These are phyloP conservation scores for Letharia lupina DNA, from an alignment of 495 filamentous ascomycete species.

Conservation along the genomic window DNA sequence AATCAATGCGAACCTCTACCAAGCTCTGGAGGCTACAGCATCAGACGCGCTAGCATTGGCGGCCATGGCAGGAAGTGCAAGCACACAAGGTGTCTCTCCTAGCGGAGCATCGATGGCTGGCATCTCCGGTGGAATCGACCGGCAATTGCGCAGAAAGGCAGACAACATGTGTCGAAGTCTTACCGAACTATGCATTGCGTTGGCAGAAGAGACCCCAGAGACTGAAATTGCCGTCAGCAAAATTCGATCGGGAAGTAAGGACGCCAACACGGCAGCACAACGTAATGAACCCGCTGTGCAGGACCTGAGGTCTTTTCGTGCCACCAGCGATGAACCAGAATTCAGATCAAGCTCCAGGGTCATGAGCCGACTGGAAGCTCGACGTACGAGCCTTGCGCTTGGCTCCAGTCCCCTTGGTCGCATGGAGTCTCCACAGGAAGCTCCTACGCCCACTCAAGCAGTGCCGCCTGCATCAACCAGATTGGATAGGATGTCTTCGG, in stretches of 20 bases:
- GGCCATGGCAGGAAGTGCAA: slow-evolving; percentile 57
- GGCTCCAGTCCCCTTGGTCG: slow-evolving; percentile 33
- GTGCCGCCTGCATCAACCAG: slow-evolving; percentile 25
- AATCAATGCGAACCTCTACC: slow-evolving; percentile 63
- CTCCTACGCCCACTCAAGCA: slow-evolving; percentile 32
- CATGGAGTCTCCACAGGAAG: slow-evolving; percentile 24
- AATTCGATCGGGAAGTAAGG: slow-evolving; percentile 29
- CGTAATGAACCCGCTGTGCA: slow-evolving; percentile 30
- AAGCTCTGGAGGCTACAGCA: slow-evolving; percentile 71
- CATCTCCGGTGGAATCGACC: slow-evolving; percentile 52
- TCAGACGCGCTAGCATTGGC: slow-evolving; percentile 71
- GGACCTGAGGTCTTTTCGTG: slow-evolving; percentile 33
- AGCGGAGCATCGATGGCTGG: slow-evolving; percentile 58
- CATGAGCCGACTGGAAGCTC: slow-evolving; percentile 63
- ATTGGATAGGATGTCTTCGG: slow-evolving; percentile 39
- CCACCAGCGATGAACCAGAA: slow-evolving; percentile 40
- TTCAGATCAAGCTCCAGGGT: slow-evolving; percentile 51
- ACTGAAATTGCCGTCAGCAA: neutral
- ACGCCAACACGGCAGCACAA: slow-evolving; percentile 24
- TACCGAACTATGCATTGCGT: slow-evolving; percentile 82
- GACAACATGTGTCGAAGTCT: slow-evolving; percentile 88
- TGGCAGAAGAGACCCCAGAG: slow-evolving; percentile 49
- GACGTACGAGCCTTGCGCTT: slow-evolving; percentile 51
- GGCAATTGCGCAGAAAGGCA: slow-evolving; percentile 78
- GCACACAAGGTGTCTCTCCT: slow-evolving; percentile 46